Conservation (phyloP, 169 alveolate species). For the Eimeria maxima region DNA sequence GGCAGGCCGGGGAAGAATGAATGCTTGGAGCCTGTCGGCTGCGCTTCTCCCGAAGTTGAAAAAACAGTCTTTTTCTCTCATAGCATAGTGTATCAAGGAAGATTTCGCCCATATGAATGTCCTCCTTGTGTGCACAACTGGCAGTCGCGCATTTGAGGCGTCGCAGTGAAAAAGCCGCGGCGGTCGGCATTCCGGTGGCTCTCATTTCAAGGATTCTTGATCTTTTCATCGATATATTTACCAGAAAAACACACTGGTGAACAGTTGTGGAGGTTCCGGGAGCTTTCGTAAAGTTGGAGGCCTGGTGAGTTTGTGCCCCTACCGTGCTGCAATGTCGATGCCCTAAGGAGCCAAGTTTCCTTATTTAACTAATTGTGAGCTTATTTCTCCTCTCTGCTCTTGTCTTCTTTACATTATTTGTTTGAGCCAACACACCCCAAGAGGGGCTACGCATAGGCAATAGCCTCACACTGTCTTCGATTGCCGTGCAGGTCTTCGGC, state of each 20-base stretch:
- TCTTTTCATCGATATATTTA: background rate
- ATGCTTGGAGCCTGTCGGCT: background rate
- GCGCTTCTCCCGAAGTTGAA: background rate
- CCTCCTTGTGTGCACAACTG: background rate
- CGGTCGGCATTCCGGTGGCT: background rate
- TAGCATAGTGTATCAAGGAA: background rate
- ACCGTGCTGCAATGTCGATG: slow-evolving; percentile 25
- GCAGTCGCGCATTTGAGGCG: slow-evolving; percentile 11
- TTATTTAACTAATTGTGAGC: background rate
- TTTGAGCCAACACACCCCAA: background rate
- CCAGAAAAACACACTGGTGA: background rate
- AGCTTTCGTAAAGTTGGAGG: background rate
- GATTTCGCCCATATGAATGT: background rate
- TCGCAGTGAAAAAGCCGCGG: background rate
- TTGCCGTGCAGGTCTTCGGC: background rate
- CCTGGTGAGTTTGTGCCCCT: background rate
- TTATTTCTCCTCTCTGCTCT: background rate
- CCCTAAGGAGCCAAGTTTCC: background rate
- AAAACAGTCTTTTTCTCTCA: background rate
- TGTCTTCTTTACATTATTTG: background rate
- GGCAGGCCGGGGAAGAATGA: background rate
- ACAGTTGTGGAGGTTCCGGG: background rate
- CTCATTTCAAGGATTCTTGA: background rate
- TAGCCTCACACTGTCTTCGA: background rate
- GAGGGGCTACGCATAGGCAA: background rate